Base-by-base conservation (phyloP, 2,329 filamentous ascomycete species). In the Sporothrix brasiliensis region DNA sequence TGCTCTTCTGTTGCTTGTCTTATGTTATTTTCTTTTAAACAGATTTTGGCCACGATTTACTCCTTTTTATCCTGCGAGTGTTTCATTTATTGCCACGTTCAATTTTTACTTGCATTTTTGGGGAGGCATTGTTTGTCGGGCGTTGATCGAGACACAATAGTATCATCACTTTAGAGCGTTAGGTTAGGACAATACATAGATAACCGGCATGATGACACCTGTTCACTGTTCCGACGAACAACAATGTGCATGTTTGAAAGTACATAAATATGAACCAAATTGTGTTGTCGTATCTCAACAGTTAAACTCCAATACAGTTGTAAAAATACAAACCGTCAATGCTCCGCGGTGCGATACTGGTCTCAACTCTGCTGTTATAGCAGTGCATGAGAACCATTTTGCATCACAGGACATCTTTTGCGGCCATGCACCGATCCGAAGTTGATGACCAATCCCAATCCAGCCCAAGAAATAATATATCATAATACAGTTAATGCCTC, bases 401-500 rank as follows among this genome's bases (percentile, higher is more conserved):
- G 34, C 34, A 2, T 34, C 34, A 34, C 34, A 34, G 34, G 34
- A 34, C 34, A 34, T 5, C 34, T 4, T 4, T 34, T 34, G 5
- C 27, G 21, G 44, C 58, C 58, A 34, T 61, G n/a, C 24, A 47
- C 39, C 58, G 44, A 61, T 21, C 14, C 47, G 21, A 52, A 52
- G 9, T 9, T 21, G 60, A 50, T 1, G 24, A n/a, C 52, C 56
- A 34, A 14, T 13, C 3, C 24, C 58, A 53, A 54, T 47, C 53
- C 27, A 39, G 24, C n/a, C 58, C 50, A 58, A 53, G 54, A 65
- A 50, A 66, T 13, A 52, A 69, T 69, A 71, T 60, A 69, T 53
- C 44, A 61, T 71, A 71, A 69, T 67, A 71, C 70, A 71, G 44
- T 24, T 53, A n/a, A 52, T 56, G 30, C 54, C 61, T 39, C 52